Conservation (phyloP, 2,329 filamentous ascomycete species). For the Dactylella cylindrospora region DNA sequence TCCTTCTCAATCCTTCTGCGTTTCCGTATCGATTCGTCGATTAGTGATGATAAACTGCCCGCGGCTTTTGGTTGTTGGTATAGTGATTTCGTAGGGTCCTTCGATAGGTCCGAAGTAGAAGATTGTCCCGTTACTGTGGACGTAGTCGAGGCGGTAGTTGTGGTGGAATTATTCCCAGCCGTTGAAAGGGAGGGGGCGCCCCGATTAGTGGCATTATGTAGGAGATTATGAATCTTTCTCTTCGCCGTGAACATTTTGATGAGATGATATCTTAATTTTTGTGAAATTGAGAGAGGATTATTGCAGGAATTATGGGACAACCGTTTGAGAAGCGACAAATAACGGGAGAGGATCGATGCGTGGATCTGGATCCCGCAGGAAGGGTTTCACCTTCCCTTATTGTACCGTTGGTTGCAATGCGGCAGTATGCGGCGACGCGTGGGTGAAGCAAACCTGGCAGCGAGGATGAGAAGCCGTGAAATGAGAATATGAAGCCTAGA, state of each 20-base stretch:
- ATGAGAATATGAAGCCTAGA: not conserved
- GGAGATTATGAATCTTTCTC: constrained; percentile 45
- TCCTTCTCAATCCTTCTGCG: constrained; percentile 22
- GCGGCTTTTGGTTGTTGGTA: constrained; percentile 30
- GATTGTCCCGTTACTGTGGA: constrained; percentile 5
- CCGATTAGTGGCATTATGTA: constrained; percentile 42
- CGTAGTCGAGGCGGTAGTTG: constrained; percentile 6
- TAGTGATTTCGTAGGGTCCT: constrained; percentile 26
- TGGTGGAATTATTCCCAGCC: not conserved
- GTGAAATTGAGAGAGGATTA: too few relatives aligned
- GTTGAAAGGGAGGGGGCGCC: constrained; percentile 9
- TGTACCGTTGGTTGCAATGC: not conserved
- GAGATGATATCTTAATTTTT: too few relatives aligned
- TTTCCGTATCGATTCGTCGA: constrained; percentile 41
- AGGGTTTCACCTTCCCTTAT: constrained; percentile 7
- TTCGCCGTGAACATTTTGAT: constrained; percentile 39
- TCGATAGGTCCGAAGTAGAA: constrained; percentile 9
- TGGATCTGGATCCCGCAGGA: constrained; percentile 7
- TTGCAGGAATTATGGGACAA: constrained; percentile 7
- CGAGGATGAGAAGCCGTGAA: not conserved
- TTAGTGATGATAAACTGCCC: constrained; percentile 28
- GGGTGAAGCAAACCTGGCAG: not conserved
- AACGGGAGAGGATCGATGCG: not conserved
- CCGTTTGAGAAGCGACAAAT: too few relatives aligned
- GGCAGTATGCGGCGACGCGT: not conserved